These are phyloP conservation scores for Penicillium ucsense DNA, from an alignment of 495 filamentous ascomycete species.

Conservation along the genomic window DNA sequence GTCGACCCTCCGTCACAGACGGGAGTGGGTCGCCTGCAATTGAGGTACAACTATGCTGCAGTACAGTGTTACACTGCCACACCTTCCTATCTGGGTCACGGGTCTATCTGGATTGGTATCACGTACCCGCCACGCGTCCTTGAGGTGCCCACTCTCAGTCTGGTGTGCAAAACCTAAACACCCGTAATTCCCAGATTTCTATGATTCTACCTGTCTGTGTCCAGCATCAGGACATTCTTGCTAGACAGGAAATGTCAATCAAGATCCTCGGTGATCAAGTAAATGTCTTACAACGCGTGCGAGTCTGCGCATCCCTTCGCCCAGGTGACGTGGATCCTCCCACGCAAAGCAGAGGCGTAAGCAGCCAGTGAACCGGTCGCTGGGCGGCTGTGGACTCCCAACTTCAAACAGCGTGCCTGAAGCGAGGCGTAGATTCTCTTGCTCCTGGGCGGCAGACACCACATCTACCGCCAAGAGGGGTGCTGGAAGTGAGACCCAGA, in stretches of 20 bases:
- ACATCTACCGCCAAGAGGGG: constrained; percentile 44
- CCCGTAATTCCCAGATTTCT: too few species aligned
- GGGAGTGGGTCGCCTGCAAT: too few species aligned
- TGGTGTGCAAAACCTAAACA: too few species aligned
- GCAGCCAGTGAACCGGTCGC: constrained; percentile 39
- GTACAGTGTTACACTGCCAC: too few species aligned
- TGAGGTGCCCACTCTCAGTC: too few species aligned
- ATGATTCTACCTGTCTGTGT: too few species aligned
- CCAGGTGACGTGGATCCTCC: constrained; percentile 58
- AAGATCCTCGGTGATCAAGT: neutral
- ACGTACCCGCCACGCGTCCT: too few species aligned
- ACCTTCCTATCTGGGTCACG: too few species aligned
- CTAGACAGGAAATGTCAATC: constrained; percentile 6
- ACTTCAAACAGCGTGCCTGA: constrained; percentile 61
- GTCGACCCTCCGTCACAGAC: too few species aligned
- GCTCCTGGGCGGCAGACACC: constrained; percentile 38
- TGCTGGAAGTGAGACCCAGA: constrained; percentile 61
- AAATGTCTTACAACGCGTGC: constrained; percentile 23
- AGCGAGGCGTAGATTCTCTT: constrained; percentile 54
- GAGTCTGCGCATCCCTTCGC: constrained; percentile 57
- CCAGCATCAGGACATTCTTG: constrained; percentile 3
- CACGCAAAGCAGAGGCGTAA: constrained; percentile 68
- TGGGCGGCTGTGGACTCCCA: constrained; percentile 35
- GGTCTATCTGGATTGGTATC: too few species aligned
- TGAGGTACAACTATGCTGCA: too few species aligned